Percentiles rank a stretch among this genome's conserved stretches.
phyloP scores from a whole-genome alignment of 2,329 filamentous ascomycete species.

The Lachnellula occidentalis region DNA sequence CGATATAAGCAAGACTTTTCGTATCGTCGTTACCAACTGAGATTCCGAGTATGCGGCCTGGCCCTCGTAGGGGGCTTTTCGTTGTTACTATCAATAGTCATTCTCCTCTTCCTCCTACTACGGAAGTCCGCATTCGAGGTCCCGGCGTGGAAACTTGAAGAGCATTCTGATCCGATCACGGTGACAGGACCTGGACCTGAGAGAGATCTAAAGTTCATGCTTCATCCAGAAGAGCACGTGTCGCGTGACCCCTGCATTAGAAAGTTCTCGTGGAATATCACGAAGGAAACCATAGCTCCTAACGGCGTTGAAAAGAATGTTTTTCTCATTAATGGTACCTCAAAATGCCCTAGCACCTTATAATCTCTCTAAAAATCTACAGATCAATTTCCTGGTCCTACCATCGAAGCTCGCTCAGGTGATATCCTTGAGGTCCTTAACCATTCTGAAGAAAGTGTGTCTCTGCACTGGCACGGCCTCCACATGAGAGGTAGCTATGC shows the following conservation, averaged over 20 bases:
- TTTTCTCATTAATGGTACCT: conserved; percentile 41
- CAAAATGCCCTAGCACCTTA: not conserved
- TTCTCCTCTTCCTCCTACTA: conserved; percentile 1
- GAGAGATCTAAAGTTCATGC: conserved; percentile 8
- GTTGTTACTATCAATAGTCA: not conserved
- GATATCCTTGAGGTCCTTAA: conserved; percentile 39
- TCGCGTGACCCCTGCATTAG: conserved; percentile 31
- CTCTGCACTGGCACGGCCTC: conserved; percentile 45
- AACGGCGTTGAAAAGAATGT: conserved; percentile 45
- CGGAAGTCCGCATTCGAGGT: not conserved
- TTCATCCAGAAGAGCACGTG: conserved; percentile 40
- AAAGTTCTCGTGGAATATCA: conserved; percentile 37
- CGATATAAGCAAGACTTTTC: conserved; percentile 5
- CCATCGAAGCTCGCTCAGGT: conserved; percentile 41
- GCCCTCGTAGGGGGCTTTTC: not conserved
- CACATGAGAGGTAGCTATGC: conserved; percentile 30
- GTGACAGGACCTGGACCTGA: not conserved
- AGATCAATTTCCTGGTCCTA: conserved; percentile 41
- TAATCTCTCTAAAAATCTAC: not conserved
- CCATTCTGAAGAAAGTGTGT: conserved; percentile 34
- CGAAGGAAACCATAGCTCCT: conserved; percentile 32
- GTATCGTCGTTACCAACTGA: not conserved
- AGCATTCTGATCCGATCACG: not conserved
- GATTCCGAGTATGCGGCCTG: not conserved
- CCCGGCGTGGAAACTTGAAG: not conserved